phyloP scores from a whole-genome alignment of 345 rosid genomes.

The Draba incana region DNA sequence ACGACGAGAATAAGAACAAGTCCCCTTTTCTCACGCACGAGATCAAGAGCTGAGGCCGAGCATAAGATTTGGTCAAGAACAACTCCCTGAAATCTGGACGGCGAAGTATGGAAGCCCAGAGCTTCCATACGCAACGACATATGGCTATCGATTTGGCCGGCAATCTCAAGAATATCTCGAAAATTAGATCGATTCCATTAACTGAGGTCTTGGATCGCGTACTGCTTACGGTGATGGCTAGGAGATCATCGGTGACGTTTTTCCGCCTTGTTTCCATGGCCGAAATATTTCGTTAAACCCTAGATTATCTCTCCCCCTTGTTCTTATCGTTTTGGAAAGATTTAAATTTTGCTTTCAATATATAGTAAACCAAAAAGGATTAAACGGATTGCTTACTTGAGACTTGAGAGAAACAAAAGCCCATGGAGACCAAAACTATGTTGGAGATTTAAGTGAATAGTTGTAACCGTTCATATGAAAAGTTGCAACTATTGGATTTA shows the following conservation, averaged over 20 bases:
- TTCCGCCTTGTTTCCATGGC: neutral
- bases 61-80: neutral
- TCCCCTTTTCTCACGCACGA: neutral
- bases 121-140: conserved; percentile 21
- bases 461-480: too few species aligned
- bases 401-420: too few species aligned
- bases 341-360: too few species aligned
- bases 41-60: neutral
- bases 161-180: conserved; percentile 5
- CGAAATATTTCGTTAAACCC: neutral
- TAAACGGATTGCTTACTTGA: too few species aligned
- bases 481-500: too few species aligned
- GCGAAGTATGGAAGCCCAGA: neutral
- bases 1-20: neutral
- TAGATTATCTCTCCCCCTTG: neutral
- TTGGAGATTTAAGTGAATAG: too few species aligned
- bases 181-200: neutral
- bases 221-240: too few species aligned
- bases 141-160: neutral
- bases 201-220: too few species aligned
- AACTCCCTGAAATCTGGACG: neutral
- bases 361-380: too few species aligned
- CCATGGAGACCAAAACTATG: too few species aligned
- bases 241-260: neutral
- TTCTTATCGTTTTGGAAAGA: neutral